These are phyloP conservation scores for Paramecium caudatum DNA, from an alignment of 73 alveolate genomes.

Conservation along the genomic window DNA sequence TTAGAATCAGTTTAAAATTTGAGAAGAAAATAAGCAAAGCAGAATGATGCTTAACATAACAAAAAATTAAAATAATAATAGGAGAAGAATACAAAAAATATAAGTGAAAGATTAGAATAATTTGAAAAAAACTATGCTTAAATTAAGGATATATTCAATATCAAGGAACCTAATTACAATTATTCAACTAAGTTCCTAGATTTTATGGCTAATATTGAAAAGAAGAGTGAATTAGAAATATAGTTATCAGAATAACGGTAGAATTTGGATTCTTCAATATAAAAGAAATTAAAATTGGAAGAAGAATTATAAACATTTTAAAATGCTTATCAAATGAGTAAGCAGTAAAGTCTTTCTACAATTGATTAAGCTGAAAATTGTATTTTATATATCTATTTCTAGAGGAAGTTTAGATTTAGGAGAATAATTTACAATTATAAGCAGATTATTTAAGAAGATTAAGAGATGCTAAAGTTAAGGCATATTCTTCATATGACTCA, in stretches of 20 bases:
- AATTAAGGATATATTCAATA: slow-evolving; percentile 59
- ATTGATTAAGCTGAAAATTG: background rate
- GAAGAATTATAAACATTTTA: slow-evolving; percentile 35
- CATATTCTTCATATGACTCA: slow-evolving; percentile 43
- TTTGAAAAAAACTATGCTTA: slow-evolving; percentile 26
- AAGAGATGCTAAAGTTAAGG: background rate
- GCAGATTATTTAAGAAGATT: slow-evolving; percentile 2
- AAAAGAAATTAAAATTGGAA: slow-evolving; percentile 2
- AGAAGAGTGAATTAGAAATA: slow-evolving; percentile 53
- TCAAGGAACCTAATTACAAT: slow-evolving; percentile 26
- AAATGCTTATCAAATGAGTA: slow-evolving; percentile 22
- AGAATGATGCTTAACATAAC: background rate
- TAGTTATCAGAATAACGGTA: background rate
- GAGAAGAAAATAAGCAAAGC: slow-evolving; percentile 41
- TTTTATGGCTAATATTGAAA: slow-evolving; percentile 61
- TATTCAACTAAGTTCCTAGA: slow-evolving; percentile 37
- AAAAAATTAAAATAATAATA: slow-evolving; percentile 10
- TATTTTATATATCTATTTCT: background rate
- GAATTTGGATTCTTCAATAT: background rate
- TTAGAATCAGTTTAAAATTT: slow-evolving; percentile 25
- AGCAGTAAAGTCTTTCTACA: background rate
- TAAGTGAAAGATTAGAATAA: background rate
- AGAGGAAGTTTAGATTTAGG: slow-evolving; percentile 1
- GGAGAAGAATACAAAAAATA: slow-evolving; percentile 19
- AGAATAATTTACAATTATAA: background rate